Conservation (phyloP, 441 rosid genomes). For the Eutrema salsugineum region DNA sequence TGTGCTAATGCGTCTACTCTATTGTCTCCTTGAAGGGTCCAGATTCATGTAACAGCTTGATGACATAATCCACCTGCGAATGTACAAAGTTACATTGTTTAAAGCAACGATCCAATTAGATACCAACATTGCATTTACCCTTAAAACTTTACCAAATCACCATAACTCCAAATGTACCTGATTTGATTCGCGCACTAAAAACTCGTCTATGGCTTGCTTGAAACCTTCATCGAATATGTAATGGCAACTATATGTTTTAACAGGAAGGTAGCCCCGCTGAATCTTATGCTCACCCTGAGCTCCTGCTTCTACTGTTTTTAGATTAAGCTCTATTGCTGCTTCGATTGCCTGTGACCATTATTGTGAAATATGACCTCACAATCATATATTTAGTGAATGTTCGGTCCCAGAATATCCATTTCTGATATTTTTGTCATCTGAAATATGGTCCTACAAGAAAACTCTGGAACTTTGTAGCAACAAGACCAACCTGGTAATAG, state of each 20-base stretch:
- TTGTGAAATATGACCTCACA: background rate
- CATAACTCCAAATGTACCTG: slow-evolving; percentile 49
- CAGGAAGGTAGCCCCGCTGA: slow-evolving; percentile 91
- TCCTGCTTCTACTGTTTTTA: slow-evolving; percentile 90
- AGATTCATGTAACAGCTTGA: slow-evolving; percentile 63
- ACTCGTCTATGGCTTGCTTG: slow-evolving; percentile 69
- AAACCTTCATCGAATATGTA: slow-evolving; percentile 74
- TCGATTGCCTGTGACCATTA: slow-evolving; percentile 67
- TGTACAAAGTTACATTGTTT: background rate
- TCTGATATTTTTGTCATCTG: background rate
- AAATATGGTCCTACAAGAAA: background rate
- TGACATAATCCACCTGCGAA: slow-evolving; percentile 68
- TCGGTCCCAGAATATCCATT: background rate
- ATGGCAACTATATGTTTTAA: slow-evolving; percentile 87
- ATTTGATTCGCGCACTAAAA: slow-evolving; percentile 67
- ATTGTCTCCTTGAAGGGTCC: slow-evolving; percentile 83
- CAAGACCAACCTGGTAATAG: slow-evolving; percentile 75
- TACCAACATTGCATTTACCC: background rate
- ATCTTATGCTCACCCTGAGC: slow-evolving; percentile 99
- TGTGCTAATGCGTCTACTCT: slow-evolving; percentile 20
- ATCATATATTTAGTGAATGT: background rate
- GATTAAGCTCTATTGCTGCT: slow-evolving; percentile 82
- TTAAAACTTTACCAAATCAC: background rate
- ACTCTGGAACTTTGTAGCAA: background rate
- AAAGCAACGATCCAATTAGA: background rate